Evolutionary conservation across 495 filamentous ascomycete species (phyloP).

Genomic region (Lepidopterella palustris): DNA sequence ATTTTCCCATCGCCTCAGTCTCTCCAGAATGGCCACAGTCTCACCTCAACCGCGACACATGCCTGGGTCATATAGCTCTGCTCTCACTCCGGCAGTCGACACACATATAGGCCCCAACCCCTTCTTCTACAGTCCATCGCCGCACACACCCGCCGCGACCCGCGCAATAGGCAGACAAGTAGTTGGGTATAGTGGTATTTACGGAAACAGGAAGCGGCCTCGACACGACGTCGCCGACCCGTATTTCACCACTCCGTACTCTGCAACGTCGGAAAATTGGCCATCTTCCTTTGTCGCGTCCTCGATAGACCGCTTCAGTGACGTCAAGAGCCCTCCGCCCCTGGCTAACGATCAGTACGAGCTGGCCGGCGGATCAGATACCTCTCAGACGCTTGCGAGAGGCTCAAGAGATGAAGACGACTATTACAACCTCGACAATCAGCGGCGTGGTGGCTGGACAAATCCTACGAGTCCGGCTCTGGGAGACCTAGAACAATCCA

Average conservation of each 20-base stretch:
- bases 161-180: background rate
- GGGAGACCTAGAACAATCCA: background rate
- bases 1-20: background rate
- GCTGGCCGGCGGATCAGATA: slow-evolving; percentile 60
- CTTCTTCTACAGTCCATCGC: background rate
- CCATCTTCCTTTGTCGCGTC: slow-evolving; percentile 10
- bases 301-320: slow-evolving; percentile 15
- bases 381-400: slow-evolving; percentile 44
- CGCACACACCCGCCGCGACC: background rate
- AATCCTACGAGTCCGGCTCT: slow-evolving; percentile 4
- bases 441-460: slow-evolving; percentile 32
- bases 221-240: background rate
- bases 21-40: background rate
- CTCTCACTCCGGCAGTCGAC: background rate
- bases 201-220: slow-evolving; percentile 13
- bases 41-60: slow-evolving; percentile 3
- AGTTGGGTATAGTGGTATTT: background rate
- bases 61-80: slow-evolving; percentile 1
- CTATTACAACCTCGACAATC: slow-evolving; percentile 39
- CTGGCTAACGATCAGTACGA: slow-evolving; percentile 51
- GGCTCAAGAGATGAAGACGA: slow-evolving; percentile 45
- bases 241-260: background rate
- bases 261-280: slow-evolving; percentile 5
- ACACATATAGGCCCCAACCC: background rate
- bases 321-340: slow-evolving; percentile 38